Evolutionary conservation across 805 yeast species (phyloP), one percentile per base, ranked within the genome.

Genomic region (Hermanozyma aechmeae): DNA sequence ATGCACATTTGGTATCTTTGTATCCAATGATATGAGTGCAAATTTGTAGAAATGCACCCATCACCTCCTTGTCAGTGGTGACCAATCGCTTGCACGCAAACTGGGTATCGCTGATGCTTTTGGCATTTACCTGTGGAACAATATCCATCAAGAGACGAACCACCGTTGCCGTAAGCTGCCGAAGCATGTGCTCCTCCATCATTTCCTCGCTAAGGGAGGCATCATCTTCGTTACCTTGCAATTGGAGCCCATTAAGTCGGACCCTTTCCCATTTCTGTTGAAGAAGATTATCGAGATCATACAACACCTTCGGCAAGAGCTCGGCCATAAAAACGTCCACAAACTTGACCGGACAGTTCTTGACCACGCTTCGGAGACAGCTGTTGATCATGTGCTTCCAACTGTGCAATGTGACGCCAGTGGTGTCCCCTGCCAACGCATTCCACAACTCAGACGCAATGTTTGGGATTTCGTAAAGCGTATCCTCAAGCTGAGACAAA

Each of bases 361-460:
- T 80, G 25, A 92, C 73, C 6, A 86, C 79, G 32, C 84, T 82
- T 41, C 97, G 70, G 30, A 92, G 68, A 32, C 92, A 92, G 25
- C 89, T 71, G 40, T 89, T 87, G 25, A 89, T 76, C 78, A 92
- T 82, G 50, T 93, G 98, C 39, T 94, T 80, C 98, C 98, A 92
- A 15, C 95, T 83, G 55, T 92, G 97, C 24, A 85, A 65, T 0
- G 97, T 84, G 13, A 92, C 79, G 12, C 98, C 98, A 4, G 77
- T 75, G 5, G 78, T 65, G 36, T 77, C 81, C 4, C 86, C 87
- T 1, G 95, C 92, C 20, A 93, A 74, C 1, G 97, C 87, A 39
- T 73, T 75, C 85, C 94, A 82, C 25, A 92, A 58, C 43, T 75
- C 53, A 4, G 64, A 53, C 0, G 95, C 95, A 36, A 85, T 74